Percentiles rank a stretch among this genome's conserved stretches.
Conservation (phyloP, 805 yeast species). For the Lachancea dasiensis region DNA sequence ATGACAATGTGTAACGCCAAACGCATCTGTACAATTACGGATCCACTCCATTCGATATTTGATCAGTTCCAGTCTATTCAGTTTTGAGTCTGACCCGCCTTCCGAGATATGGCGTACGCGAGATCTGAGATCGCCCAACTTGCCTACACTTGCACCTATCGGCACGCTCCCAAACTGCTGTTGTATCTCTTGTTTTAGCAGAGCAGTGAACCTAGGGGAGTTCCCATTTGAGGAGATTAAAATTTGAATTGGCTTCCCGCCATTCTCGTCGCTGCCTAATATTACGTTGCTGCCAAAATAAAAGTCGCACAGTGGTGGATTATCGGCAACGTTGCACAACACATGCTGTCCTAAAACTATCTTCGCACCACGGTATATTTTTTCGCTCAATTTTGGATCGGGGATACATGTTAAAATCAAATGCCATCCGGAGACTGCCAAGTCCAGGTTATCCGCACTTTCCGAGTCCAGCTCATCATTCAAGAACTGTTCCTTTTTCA, state of each 20-base stretch:
- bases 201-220: constrained; percentile 30
- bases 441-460: neutral
- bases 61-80: constrained; percentile 13
- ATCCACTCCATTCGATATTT: constrained; percentile 32
- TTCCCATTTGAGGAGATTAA: constrained; percentile 21
- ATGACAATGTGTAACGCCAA: constrained; percentile 26
- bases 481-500: constrained; percentile 1
- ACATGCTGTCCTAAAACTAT: constrained; percentile 24
- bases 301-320: constrained; percentile 31
- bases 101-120: constrained; percentile 15
- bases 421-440: constrained; percentile 16
- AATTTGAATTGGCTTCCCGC: constrained; percentile 7
- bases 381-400: constrained; percentile 19
- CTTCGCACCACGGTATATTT: constrained; percentile 21
- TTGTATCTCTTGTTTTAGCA: constrained; percentile 27
- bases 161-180: constrained; percentile 15
- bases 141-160: constrained; percentile 21
- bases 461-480: neutral
- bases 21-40: constrained; percentile 26
- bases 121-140: constrained; percentile 23
- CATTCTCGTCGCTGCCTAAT: constrained; percentile 10
- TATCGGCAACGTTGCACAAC: constrained; percentile 33
- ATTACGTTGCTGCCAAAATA: constrained; percentile 32
- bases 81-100: constrained; percentile 8
- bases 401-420: constrained; percentile 30